These are phyloP conservation scores for Yarrowia osloensis DNA, from an alignment of 805 yeast genomes.

Conservation along the genomic window DNA sequence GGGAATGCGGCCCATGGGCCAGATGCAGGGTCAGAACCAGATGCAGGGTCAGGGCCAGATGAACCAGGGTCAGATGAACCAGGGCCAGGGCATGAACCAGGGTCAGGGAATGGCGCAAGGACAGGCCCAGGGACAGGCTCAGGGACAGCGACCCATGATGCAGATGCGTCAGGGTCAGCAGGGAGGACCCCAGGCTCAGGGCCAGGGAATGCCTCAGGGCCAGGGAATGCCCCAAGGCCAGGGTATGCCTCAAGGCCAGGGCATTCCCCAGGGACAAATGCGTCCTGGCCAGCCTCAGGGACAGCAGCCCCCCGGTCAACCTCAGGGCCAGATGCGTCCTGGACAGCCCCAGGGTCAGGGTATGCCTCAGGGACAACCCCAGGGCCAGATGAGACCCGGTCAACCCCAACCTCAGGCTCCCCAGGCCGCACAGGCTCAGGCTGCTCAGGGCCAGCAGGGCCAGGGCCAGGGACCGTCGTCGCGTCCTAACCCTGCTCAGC, in stretches of 20 bases:
- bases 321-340: constrained; percentile 33
- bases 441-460: neutral
- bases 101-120: constrained; percentile 26
- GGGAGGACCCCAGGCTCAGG: constrained; percentile 28
- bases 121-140: neutral
- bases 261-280: constrained; percentile 5
- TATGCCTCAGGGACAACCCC: constrained; percentile 18
- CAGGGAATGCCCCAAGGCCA: constrained; percentile 16
- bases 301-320: constrained; percentile 24
- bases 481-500: constrained; percentile 40
- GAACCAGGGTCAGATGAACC: constrained; percentile 31
- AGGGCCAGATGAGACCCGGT: constrained; percentile 10
- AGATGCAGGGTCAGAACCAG: neutral
- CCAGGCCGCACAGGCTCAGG: constrained; percentile 12
- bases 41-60: neutral
- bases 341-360: constrained; percentile 30
- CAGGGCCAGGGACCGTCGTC: constrained; percentile 26
- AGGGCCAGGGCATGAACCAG: constrained; percentile 35
- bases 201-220: constrained; percentile 32
- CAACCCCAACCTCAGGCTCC: constrained; percentile 22
- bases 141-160: constrained; percentile 28
- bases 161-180: constrained; percentile 23
- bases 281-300: constrained; percentile 15
- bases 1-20: constrained; percentile 20
- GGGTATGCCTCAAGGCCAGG: constrained; percentile 31